Evolutionary conservation across 306 rosid genomes (phyloP).

Genomic region (Dicorynia guianensis): DNA sequence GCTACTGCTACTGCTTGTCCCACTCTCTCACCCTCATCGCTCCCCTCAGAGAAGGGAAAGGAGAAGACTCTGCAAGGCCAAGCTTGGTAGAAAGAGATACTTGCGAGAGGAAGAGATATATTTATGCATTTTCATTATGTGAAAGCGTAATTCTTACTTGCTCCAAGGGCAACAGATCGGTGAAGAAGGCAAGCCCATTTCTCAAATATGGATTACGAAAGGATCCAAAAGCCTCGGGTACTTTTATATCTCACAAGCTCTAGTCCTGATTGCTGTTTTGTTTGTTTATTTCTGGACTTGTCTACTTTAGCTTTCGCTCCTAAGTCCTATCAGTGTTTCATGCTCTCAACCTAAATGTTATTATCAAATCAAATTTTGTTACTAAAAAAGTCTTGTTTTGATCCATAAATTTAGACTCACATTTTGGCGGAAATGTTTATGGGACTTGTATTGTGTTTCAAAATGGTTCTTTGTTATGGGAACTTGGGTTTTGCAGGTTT

Average conservation of each 20-base stretch:
- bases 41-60: background rate
- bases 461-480: constrained; percentile 25
- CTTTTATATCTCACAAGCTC: constrained; percentile 26
- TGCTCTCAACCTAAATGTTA: constrained; percentile 15
- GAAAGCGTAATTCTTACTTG: constrained; percentile 35
- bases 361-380: constrained; percentile 35
- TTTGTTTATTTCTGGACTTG: constrained; percentile 1
- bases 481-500: constrained; percentile 58
- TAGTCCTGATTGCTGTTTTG: background rate
- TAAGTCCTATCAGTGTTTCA: constrained; percentile 27
- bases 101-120: constrained; percentile 18
- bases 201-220: constrained; percentile 80
- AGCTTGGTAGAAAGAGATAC: constrained; percentile 31
- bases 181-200: constrained; percentile 28
- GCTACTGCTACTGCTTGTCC: too few species aligned
- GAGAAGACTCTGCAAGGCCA: constrained; percentile 14
- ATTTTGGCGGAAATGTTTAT: constrained; percentile 15
- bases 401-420: constrained; percentile 37
- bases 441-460: constrained; percentile 11
- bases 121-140: constrained; percentile 40
- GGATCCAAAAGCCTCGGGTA: constrained; percentile 97
- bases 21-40: too few species aligned
- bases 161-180: too few species aligned
- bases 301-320: constrained; percentile 28
- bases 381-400: too few species aligned